phyloP scores from a whole-genome alignment of 768 basidiomycete species.

The Mycena leptocephala region DNA sequence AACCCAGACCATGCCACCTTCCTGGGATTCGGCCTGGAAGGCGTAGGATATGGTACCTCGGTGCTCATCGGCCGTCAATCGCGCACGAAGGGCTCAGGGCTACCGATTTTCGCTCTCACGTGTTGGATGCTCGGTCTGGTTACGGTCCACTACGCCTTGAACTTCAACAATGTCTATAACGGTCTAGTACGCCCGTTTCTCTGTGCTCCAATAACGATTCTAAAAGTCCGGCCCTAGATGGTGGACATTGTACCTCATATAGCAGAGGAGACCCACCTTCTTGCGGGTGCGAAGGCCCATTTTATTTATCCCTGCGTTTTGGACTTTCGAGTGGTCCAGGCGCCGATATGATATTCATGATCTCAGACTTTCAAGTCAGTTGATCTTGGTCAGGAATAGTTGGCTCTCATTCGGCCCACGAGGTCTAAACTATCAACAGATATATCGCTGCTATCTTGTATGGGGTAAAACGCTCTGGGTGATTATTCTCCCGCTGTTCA shows the following conservation, averaged over 20 bases:
- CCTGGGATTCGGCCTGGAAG: constrained; percentile 13
- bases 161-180: constrained; percentile 14
- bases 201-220: too few relatives aligned
- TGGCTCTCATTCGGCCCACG: neutral
- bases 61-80: neutral
- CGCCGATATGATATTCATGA: neutral
- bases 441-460: constrained; percentile 59
- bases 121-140: neutral
- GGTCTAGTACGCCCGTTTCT: neutral
- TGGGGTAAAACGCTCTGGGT: constrained; percentile 54
- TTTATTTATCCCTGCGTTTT: too few relatives aligned
- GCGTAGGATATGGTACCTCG: neutral
- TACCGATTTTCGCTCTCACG: neutral
- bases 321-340: too few relatives aligned
- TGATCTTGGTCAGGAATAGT: neutral
- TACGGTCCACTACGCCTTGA: constrained; percentile 14
- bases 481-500: constrained; percentile 50
- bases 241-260: constrained; percentile 1
- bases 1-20: constrained; percentile 11
- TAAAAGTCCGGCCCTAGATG: too few relatives aligned
- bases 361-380: constrained; percentile 11
- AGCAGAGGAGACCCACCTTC: neutral
- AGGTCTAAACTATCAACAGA: neutral
- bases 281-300: neutral
- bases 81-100: neutral